A percentile compares a stretch with the other conserved stretches of the same genome.
These are phyloP conservation scores for Rhizophagus clarus DNA, from an alignment of 192 early-diverging fungal genomes.

Conservation along the genomic window DNA sequence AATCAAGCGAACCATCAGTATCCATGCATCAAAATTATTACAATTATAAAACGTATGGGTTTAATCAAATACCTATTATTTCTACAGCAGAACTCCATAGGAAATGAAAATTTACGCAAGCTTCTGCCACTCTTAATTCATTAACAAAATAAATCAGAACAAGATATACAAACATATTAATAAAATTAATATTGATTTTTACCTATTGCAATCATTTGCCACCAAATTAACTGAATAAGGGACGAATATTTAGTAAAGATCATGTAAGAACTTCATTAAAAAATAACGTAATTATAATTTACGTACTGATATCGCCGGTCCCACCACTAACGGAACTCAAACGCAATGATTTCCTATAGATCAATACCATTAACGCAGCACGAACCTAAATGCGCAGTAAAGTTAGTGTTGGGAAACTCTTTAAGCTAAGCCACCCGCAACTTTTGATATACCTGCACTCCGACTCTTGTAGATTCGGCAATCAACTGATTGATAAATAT, in stretches of 20 bases:
- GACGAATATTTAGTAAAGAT: background rate
- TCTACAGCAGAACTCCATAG: conserved; percentile 73
- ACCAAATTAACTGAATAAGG: conserved; percentile 56
- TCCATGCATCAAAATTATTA: background rate
- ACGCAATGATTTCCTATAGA: conserved; percentile 71
- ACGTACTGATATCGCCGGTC: conserved; percentile 61
- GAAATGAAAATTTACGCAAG: conserved; percentile 70
- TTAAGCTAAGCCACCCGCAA: background rate
- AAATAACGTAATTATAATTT: background rate
- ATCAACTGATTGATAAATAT: conserved; percentile 46
- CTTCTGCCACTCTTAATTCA: conserved; percentile 57
- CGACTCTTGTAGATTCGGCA: conserved; percentile 23
- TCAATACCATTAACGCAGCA: conserved; percentile 73
- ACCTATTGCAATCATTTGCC: conserved; percentile 70
- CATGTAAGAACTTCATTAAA: background rate
- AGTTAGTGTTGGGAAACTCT: background rate
- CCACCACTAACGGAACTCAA: conserved; percentile 64
- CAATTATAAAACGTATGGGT: background rate
- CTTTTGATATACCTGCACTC: conserved; percentile 43
- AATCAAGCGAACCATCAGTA: background rate
- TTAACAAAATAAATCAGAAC: too few relatives aligned
- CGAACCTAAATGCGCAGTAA: conserved; percentile 47
- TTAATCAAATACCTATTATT: conserved; percentile 43
- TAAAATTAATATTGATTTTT: background rate
- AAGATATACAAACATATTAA: background rate